A percentile compares a stretch with the other conserved stretches of the same genome.
Conservation (phyloP, 345 rosid species). For the Stellera chamaejasme region DNA sequence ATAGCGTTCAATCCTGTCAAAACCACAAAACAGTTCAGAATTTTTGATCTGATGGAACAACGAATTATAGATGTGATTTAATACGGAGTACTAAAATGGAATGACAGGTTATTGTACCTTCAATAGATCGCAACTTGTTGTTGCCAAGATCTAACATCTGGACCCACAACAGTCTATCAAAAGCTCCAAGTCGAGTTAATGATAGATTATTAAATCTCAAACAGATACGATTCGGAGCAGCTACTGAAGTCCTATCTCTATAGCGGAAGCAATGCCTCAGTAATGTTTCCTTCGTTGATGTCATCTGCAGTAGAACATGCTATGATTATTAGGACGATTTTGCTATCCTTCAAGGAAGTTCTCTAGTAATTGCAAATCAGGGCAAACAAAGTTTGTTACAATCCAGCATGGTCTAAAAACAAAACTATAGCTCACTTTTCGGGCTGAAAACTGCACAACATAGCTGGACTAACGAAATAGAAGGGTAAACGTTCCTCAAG, state of each 20-base stretch:
- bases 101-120: slow-evolving; percentile 41
- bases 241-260: slow-evolving; percentile 20
- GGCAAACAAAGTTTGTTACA: too few species aligned
- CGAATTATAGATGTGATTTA: neutral
- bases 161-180: slow-evolving; percentile 75
- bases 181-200: slow-evolving; percentile 56
- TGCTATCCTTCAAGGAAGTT: neutral
- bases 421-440: too few species aligned
- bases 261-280: slow-evolving; percentile 41
- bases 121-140: slow-evolving; percentile 72
- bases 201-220: slow-evolving; percentile 70
- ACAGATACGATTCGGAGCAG: slow-evolving; percentile 26
- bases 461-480: too few species aligned
- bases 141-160: slow-evolving; percentile 86
- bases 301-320: slow-evolving; percentile 47
- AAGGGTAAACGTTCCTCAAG: too few species aligned
- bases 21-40: neutral
- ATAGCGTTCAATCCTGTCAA: slow-evolving; percentile 61
- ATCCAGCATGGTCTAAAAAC: too few species aligned
- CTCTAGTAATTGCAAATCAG: too few species aligned
- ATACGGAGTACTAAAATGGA: neutral
- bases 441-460: too few species aligned
- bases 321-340: slow-evolving; percentile 2
- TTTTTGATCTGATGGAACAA: neutral
- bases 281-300: slow-evolving; percentile 43